These are phyloP conservation scores for Castanea mollissima DNA, from an alignment of 306 rosid species.

Conservation along the genomic window DNA sequence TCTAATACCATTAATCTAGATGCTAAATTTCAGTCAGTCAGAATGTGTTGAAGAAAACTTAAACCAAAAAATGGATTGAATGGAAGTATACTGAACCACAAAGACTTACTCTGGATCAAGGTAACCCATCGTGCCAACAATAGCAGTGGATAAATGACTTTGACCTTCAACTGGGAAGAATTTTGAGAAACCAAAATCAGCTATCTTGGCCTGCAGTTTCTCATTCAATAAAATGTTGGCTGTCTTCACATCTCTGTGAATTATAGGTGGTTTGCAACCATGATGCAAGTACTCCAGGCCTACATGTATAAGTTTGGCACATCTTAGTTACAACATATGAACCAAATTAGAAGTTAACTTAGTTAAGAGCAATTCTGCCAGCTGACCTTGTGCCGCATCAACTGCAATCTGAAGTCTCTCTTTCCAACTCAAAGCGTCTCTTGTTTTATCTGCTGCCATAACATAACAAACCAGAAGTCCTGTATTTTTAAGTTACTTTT, in stretches of 20 bases:
- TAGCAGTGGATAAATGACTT: conserved; percentile 25
- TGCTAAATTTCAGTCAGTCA: no score
- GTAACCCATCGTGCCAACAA: conserved; percentile 28
- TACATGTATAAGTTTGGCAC: not conserved
- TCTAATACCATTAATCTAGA: not conserved
- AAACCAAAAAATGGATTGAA: not conserved
- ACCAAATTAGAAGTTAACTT: not conserved
- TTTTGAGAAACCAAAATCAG: conserved; percentile 33
- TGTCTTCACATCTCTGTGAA: conserved; percentile 26
- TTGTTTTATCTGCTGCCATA: conserved; percentile 4
- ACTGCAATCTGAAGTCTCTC: conserved; percentile 23
- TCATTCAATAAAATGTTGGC: conserved; percentile 32
- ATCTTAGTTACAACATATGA: not conserved
- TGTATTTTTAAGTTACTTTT: not conserved
- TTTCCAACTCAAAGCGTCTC: conserved; percentile 20
- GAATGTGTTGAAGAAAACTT: no score
- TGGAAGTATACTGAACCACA: not conserved
- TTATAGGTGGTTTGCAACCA: conserved; percentile 25
- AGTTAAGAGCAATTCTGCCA: not conserved
- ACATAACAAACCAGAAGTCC: not conserved
- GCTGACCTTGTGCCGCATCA: conserved; percentile 17
- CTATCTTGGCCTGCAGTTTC: conserved; percentile 32
- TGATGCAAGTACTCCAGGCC: conserved; percentile 26
- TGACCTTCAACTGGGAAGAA: conserved; percentile 5
- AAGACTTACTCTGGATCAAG: conserved; percentile 34